These are phyloP conservation scores for Sugiyamaella xylanicola DNA, from an alignment of 1,139 yeast genomes.

Conservation along the genomic window DNA sequence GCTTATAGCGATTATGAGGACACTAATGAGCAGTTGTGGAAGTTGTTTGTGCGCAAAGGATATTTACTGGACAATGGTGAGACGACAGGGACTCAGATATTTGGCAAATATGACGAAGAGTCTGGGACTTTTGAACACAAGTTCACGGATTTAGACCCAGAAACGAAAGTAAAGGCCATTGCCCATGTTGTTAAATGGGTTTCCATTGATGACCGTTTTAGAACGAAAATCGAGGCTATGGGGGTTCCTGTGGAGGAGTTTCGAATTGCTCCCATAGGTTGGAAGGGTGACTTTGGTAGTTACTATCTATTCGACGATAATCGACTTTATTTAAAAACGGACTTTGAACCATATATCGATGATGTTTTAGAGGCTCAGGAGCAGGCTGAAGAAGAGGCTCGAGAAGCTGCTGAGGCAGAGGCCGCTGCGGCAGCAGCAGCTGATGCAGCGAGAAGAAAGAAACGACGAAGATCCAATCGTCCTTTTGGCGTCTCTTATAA, in stretches of 20 bases:
- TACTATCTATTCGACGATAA: slow-evolving; percentile 44
- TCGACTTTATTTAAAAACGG: slow-evolving; percentile 38
- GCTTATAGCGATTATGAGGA: slow-evolving; percentile 18
- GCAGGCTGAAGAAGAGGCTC: slow-evolving; percentile 4
- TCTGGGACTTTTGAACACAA: slow-evolving; percentile 15
- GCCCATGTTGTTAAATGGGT: slow-evolving; percentile 33
- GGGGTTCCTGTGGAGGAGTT: slow-evolving; percentile 29
- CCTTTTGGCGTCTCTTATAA: slow-evolving; percentile 11
- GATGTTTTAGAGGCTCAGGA: slow-evolving; percentile 23
- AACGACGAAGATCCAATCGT: slow-evolving; percentile 11
- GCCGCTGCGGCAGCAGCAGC: slow-evolving; percentile 21
- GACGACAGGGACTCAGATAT: slow-evolving; percentile 12
- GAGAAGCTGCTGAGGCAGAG: slow-evolving; percentile 18
- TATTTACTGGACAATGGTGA: slow-evolving; percentile 12
- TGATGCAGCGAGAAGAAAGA: not conserved
- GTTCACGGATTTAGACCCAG: slow-evolving; percentile 14
- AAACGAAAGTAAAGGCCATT: slow-evolving; percentile 27
- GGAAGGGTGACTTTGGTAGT: slow-evolving; percentile 35
- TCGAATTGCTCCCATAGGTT: slow-evolving; percentile 42
- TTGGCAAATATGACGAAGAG: slow-evolving; percentile 24
- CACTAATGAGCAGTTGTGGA: slow-evolving; percentile 22
- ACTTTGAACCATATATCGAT: slow-evolving; percentile 31
- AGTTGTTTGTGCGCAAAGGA: slow-evolving; percentile 22
- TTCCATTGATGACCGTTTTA: slow-evolving; percentile 31
- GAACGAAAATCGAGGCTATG: slow-evolving; percentile 32